phyloP scores from a whole-genome alignment of 1,284 basidiomycete genomes.

The Ceratobasidium sp. region DNA sequence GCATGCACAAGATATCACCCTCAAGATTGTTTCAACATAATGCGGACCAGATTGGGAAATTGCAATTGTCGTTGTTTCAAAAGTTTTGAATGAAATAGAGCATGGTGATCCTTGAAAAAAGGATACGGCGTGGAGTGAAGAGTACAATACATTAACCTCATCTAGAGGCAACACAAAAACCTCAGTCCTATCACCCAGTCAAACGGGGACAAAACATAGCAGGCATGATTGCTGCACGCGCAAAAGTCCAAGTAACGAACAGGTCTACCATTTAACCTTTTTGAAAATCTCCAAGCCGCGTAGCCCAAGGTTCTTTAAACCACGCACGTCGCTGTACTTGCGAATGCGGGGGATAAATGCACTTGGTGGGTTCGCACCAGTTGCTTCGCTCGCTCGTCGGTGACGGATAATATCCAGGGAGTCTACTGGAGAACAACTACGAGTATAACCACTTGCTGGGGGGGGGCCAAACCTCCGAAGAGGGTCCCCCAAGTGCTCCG shows the following conservation, averaged over 20 bases:
- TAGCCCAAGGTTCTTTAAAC: slow-evolving; percentile 11
- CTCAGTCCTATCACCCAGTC: too few species aligned
- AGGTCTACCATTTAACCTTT: slow-evolving; percentile 17
- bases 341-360: slow-evolving; percentile 4
- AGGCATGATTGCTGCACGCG: too few species aligned
- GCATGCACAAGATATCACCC: slow-evolving; percentile 55
- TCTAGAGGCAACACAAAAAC: too few species aligned
- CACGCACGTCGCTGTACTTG: slow-evolving; percentile 7
- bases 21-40: slow-evolving; percentile 44
- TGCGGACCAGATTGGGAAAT: neutral
- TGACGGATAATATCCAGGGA: slow-evolving; percentile 21
- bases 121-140: too few species aligned
- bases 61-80: too few species aligned
- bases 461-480: neutral
- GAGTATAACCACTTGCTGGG: neutral
- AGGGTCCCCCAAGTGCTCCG: neutral
- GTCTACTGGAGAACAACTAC: slow-evolving; percentile 11
- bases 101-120: too few species aligned
- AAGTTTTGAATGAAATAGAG: too few species aligned
- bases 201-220: too few species aligned
- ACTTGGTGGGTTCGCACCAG: neutral
- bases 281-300: slow-evolving; percentile 6
- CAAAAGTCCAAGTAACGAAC: neutral
- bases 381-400: slow-evolving; percentile 11
- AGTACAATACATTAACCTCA: too few species aligned